Conservation (phyloP, 306 rosid genomes). For the Cucumis cinereus region DNA sequence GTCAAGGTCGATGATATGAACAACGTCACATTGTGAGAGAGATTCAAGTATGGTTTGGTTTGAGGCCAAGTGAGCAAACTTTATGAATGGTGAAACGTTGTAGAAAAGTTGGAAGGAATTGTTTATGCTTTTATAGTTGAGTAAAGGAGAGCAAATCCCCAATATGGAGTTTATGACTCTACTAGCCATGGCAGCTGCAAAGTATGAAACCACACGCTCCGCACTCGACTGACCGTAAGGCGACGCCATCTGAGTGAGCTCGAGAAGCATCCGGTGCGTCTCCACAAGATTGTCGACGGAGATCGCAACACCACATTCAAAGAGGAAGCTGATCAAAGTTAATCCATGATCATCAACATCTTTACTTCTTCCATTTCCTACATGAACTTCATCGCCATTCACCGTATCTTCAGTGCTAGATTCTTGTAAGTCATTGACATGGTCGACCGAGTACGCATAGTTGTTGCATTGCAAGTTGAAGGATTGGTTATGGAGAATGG, state of each 20-base stretch:
- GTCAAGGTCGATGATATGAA: constrained; percentile 76
- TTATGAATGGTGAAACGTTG: constrained; percentile 67
- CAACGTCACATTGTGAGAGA: constrained; percentile 24
- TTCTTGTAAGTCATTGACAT: constrained; percentile 42
- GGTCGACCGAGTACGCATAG: constrained; percentile 53
- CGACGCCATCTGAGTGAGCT: constrained; percentile 57
- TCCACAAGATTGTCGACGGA: constrained; percentile 61
- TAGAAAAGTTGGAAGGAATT: constrained; percentile 57
- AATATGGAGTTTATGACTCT: constrained; percentile 64
- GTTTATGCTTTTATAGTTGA: constrained; percentile 39
- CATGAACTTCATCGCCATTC: constrained; percentile 18
- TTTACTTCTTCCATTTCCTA: constrained; percentile 14
- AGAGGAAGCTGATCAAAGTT: constrained; percentile 45
- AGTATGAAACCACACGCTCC: constrained; percentile 70
- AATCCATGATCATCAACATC: constrained; percentile 28
- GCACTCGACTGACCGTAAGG: constrained; percentile 69
- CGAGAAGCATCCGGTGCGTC: constrained; percentile 56
- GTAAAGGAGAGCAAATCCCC: constrained; percentile 44
- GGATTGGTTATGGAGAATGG: constrained; percentile 18
- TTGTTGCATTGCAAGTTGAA: constrained; percentile 37
- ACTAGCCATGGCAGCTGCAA: constrained; percentile 61
- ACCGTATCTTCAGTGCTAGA: constrained; percentile 11
- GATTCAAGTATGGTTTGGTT: constrained; percentile 86
- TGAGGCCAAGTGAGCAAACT: constrained; percentile 78
- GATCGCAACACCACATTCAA: constrained; percentile 74